Conservation (phyloP, 1,139 yeast genomes). For the Yamadazyma membranifaciens region DNA sequence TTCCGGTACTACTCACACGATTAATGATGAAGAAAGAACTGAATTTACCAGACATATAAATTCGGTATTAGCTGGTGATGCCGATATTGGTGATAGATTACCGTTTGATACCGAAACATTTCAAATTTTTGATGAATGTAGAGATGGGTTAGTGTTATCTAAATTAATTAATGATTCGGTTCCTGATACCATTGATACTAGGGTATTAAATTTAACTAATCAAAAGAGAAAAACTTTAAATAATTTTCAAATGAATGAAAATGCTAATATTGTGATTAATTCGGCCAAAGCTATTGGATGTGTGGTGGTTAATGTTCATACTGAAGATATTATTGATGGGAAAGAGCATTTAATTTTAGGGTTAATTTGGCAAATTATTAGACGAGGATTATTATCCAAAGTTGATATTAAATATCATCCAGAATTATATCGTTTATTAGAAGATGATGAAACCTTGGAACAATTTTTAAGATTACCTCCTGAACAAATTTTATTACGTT, state of each 20-base stretch:
- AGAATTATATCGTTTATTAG: constrained; percentile 88
- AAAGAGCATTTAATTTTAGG: constrained; percentile 95
- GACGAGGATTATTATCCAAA: constrained; percentile 91
- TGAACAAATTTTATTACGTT: constrained; percentile 91
- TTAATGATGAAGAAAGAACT: constrained; percentile 90
- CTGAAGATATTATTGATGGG: constrained; percentile 96
- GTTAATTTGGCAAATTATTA: constrained; percentile 95
- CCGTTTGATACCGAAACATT: constrained; percentile 95
- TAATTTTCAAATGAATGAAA: constrained; percentile 94
- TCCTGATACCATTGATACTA: constrained; percentile 96
- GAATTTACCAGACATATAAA: constrained; percentile 97
- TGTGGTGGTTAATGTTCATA: constrained; percentile 94
- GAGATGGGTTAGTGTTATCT: constrained; percentile 91
- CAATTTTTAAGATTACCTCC: constrained; percentile 96
- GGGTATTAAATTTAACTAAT: constrained; percentile 89
- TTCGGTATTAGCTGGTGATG: constrained; percentile 86
- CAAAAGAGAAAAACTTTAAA: constrained; percentile 73
- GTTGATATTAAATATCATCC: constrained; percentile 97
- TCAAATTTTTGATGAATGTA: constrained; percentile 94
- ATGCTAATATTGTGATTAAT: constrained; percentile 94
- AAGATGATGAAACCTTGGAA: constrained; percentile 95
- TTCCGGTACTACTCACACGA: constrained; percentile 93
- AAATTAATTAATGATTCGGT: constrained; percentile 95
- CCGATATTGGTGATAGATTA: constrained; percentile 77
- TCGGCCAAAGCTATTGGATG: constrained; percentile 99